phyloP scores from a whole-genome alignment of 1,139 yeast genomes.

The Debaryomyces sp. region DNA sequence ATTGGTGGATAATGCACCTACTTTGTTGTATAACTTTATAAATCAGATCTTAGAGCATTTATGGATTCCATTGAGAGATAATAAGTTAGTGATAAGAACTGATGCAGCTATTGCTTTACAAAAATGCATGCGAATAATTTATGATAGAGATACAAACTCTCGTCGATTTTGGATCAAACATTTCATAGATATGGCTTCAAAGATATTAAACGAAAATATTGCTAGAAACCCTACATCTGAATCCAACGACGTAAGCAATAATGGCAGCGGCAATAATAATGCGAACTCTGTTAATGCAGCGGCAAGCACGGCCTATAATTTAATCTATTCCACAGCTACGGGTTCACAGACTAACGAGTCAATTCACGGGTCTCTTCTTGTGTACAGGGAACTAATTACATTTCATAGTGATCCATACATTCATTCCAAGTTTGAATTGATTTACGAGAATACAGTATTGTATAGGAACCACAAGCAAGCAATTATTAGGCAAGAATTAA shows the following conservation, averaged over 20 bases:
- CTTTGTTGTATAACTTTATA: slow-evolving; percentile 75
- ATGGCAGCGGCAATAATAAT: background rate
- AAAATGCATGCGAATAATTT: slow-evolving; percentile 75
- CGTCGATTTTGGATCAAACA: slow-evolving; percentile 75
- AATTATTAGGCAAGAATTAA: slow-evolving; percentile 79
- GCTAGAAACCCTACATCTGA: slow-evolving; percentile 6
- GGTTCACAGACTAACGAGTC: slow-evolving; percentile 56
- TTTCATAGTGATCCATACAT: slow-evolving; percentile 61
- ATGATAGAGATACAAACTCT: slow-evolving; percentile 71
- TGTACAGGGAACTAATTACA: slow-evolving; percentile 77
- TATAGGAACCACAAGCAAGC: slow-evolving; percentile 79
- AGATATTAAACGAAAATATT: slow-evolving; percentile 32
- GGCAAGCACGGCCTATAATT: slow-evolving; percentile 25
- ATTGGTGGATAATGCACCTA: slow-evolving; percentile 86
- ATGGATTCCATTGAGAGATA: slow-evolving; percentile 86
- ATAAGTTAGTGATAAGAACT: slow-evolving; percentile 68
- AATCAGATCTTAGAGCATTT: slow-evolving; percentile 78
- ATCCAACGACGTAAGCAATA: background rate
- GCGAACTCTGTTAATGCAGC: slow-evolving; percentile 15
- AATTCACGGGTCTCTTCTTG: slow-evolving; percentile 83
- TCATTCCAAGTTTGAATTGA: slow-evolving; percentile 62
- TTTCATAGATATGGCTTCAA: slow-evolving; percentile 63
- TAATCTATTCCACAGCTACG: slow-evolving; percentile 26
- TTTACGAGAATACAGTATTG: slow-evolving; percentile 73
- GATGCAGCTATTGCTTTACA: slow-evolving; percentile 87